Evolutionary conservation across 73 alveolate species (phyloP).

Genomic region (Paramecium pentaurelia): DNA sequence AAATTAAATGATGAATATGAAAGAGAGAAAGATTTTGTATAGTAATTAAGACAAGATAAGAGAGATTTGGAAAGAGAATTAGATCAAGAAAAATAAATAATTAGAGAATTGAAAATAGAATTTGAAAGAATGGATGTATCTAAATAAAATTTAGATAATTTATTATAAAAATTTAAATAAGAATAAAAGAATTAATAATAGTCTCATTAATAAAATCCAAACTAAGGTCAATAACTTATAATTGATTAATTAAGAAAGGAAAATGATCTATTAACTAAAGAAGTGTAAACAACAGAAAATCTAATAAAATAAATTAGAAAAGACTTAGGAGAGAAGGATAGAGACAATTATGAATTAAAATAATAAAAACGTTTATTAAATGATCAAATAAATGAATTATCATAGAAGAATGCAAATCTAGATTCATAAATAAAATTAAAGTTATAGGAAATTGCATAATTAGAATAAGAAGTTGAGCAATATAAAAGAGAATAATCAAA

Average conservation of each 20-base stretch:
- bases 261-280: not conserved
- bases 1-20: conserved; percentile 23
- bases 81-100: not conserved
- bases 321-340: conserved; percentile 29
- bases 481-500: not conserved
- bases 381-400: not conserved
- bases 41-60: not conserved
- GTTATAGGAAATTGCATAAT: not conserved
- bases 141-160: not conserved
- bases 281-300: conserved; percentile 11
- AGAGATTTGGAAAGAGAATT: not conserved
- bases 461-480: not conserved
- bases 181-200: not conserved
- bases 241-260: conserved; percentile 16
- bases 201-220: not conserved
- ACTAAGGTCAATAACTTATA: not conserved
- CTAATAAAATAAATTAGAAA: not conserved
- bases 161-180: not conserved
- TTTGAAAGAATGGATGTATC: conserved; percentile 26
- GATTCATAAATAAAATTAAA: not conserved
- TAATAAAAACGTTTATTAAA: not conserved
- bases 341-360: conserved; percentile 29
- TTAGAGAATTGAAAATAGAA: conserved; percentile 1
- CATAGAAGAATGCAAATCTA: not conserved
- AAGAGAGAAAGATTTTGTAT: not conserved